Evolutionary conservation across 371 early-diverging fungal genomes (phyloP).

Genomic region (Basidiobolus meristosporus): DNA sequence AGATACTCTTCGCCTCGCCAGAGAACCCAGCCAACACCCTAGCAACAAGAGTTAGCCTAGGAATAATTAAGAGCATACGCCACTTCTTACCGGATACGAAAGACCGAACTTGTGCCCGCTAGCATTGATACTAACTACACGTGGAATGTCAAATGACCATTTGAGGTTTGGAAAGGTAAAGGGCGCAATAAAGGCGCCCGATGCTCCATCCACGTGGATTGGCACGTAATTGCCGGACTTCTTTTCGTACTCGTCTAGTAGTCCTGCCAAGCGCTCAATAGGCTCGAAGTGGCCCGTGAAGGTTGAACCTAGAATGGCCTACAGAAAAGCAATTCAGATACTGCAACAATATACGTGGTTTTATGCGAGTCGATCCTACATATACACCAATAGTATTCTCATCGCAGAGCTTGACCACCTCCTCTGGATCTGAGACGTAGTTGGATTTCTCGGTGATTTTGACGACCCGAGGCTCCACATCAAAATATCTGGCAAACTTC

Average conservation of each 20-base stretch:
- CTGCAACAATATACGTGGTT: background rate
- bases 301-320: conserved; percentile 45
- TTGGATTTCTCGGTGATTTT: conserved; percentile 23
- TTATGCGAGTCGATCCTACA: conserved; percentile 20
- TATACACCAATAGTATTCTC: conserved; percentile 44
- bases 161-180: conserved; percentile 28
- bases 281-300: conserved; percentile 70
- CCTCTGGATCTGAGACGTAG: conserved; percentile 26
- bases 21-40: conserved; percentile 42
- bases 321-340: conserved; percentile 8
- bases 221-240: conserved; percentile 27
- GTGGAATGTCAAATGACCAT: conserved; percentile 39
- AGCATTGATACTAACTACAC: conserved; percentile 30
- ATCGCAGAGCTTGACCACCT: conserved; percentile 22
- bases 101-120: conserved; percentile 45
- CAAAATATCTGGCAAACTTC: conserved; percentile 42
- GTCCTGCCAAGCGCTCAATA: conserved; percentile 30
- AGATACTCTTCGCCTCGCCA: conserved; percentile 33
- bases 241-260: conserved; percentile 27
- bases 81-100: conserved; percentile 14
- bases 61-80: background rate
- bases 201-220: conserved; percentile 42
- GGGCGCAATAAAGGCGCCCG: conserved; percentile 42
- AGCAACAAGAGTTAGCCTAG: background rate
- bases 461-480: conserved; percentile 40